Base-by-base conservation (phyloP, 2,329 filamentous ascomycete species). In the Diplodia sapinea region DNA sequence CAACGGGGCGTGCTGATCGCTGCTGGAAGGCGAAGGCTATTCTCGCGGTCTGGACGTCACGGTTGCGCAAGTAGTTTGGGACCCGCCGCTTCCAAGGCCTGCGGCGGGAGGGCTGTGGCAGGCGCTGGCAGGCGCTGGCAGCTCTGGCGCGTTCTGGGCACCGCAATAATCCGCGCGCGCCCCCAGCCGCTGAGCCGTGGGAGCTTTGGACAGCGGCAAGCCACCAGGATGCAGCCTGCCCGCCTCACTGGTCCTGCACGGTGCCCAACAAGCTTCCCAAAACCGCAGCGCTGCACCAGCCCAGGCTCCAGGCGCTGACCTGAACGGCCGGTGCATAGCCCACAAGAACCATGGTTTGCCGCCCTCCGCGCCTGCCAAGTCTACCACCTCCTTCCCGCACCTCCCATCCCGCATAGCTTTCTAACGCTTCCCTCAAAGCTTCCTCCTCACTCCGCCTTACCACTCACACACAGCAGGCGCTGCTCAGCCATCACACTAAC, bases 181-280 rank as follows among this genome's bases (percentile, higher is more conserved):
- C 57, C 57, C 57, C 57, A 26, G 57, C 40, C 31, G 26, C 50
- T 5, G 23, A 29, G 7, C 23, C 36, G 36, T 29, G 29, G 20
- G 56, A 26, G 26, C 40, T 43, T 29, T 26, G 57, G 26, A 43
- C 57, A 61, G 17, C 57, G 15, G 55, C 51, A 29, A 33, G 51
- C 54, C 31, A 15, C 54, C 52, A 20, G 52, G 52, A 33, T 55
- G 7, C 29, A 4, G 9, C 52, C 31, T 33, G 31, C 31, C 31
- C 31, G 31, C 31, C 6, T 33, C 31, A 33, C 31, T 33, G 4
- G 50, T 47, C 59, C 59, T 63, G 59, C 59, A 62, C 59, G 47
- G 31, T 51, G 59, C 59, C 59, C 59, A 63, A 51, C 59, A 63
- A 63, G 59, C 59, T 63, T 51, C 59, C 59, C 43, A 63, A 43